Evolutionary conservation across 2,329 filamentous ascomycete species (phyloP).

Genomic region (Colletotrichum filicis): DNA sequence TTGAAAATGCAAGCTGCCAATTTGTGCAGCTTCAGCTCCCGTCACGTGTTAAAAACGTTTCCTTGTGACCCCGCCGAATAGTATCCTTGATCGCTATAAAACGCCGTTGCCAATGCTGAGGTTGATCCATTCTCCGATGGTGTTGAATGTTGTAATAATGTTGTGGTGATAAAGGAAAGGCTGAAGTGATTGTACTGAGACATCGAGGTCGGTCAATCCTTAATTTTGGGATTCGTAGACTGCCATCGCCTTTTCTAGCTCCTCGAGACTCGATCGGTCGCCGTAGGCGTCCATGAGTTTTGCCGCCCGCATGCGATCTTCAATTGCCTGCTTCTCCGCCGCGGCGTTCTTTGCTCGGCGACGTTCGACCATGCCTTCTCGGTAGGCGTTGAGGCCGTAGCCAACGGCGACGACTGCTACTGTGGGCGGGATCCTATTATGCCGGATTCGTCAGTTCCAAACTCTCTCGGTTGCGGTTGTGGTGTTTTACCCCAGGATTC

Average conservation of each 20-base stretch:
- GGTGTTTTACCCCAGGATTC: not conserved
- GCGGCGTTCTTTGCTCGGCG: slow-evolving; percentile 42
- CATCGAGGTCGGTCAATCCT: not conserved
- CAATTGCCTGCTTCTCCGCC: slow-evolving; percentile 47
- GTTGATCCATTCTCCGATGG: not conserved
- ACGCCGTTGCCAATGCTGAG: slow-evolving; percentile 27
- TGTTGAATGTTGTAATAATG: not conserved
- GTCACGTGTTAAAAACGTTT: not conserved
- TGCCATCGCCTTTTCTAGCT: slow-evolving; percentile 59
- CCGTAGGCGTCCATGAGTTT: slow-evolving; percentile 62
- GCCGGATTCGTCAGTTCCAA: slow-evolving; percentile 2
- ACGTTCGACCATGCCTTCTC: slow-evolving; percentile 42
- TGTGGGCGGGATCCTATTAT: slow-evolving; percentile 45
- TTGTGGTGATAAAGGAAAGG: not conserved
- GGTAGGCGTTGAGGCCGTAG: slow-evolving; percentile 48
- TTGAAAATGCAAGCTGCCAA: slow-evolving; percentile 5
- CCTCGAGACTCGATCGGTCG: slow-evolving; percentile 58
- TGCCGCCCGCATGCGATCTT: slow-evolving; percentile 50
- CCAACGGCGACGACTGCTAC: slow-evolving; percentile 46
- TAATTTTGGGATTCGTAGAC: slow-evolving; percentile 52
- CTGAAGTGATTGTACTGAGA: not conserved
- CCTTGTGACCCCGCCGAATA: not conserved
- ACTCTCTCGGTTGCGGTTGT: not conserved
- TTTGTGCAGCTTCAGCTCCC: slow-evolving; percentile 6
- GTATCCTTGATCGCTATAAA: not conserved